Base-by-base conservation (phyloP, 2,329 filamentous ascomycete genomes). In the Colletotrichum sp. region DNA sequence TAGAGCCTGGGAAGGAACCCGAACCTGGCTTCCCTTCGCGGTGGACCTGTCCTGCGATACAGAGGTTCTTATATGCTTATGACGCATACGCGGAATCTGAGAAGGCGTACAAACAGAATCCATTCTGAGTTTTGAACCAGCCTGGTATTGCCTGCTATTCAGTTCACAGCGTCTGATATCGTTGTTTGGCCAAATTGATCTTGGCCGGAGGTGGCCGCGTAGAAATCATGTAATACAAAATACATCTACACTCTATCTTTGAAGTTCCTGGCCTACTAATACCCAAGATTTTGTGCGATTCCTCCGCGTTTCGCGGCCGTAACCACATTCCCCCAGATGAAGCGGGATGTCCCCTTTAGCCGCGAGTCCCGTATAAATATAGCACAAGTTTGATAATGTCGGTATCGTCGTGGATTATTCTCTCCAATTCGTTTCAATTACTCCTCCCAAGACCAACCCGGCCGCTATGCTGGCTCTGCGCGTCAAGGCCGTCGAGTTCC, bases 101-200 rank as follows among this genome's bases (percentile, higher is more conserved):
- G 69, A 78, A 79, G 68, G 80, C 79, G 2, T 81, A 80, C 28
- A 69, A 64, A 39, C 73, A 78, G 30, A 73, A 81, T 24, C 79
- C 78, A 2, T 76, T 72, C 18, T 75, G 52, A 68, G n/a, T 68
- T 24, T n/a, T 24, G 18, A 21, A 30, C 21, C n/a, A 13, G 43
- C n/a, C 43, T 52, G 6, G 10, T 21, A 21, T 21, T 52, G 6
- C n/a, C n/a, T 52, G 43, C 43, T 52, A 24, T 13, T 52, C 16
- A 52, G n/a, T 18, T 24, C n/a, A 52, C 43, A 52, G 43, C 43
- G 43, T 21, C n/a, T 48, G 39, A 12, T 21, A 52, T 52, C 12
- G 10, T 52, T 21, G 12, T 48, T 48, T 7, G n/a, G 10, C n/a
- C 43, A 52, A 24, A 21, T 21, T 52, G n/a, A 52, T 52, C 43